Percentiles rank a stretch among this genome's conserved stretches.
These are phyloP conservation scores for Osmanthus fragrans DNA, from an alignment of 257 asterid genomes.

Conservation along the genomic window DNA sequence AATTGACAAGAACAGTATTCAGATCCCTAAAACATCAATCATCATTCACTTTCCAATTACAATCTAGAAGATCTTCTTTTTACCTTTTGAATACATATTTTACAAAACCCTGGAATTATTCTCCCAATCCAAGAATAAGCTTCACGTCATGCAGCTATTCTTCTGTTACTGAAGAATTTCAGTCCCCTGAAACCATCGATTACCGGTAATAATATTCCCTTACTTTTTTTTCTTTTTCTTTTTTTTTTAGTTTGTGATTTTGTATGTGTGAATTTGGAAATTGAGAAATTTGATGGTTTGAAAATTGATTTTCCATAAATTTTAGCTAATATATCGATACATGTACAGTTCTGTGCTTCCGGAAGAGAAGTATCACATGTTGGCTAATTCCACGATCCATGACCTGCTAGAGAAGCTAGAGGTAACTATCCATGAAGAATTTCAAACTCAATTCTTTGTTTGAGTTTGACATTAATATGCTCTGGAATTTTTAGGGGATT, in stretches of 20 bases:
- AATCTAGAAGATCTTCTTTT: constrained; percentile 16
- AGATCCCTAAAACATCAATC: constrained; percentile 32
- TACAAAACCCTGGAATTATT: constrained; percentile 30
- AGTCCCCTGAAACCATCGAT: constrained; percentile 55
- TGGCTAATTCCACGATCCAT: constrained; percentile 83
- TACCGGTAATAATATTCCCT: constrained; percentile 42
- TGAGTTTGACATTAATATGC: not conserved
- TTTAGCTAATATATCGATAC: constrained; percentile 23
- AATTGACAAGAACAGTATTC: constrained; percentile 35
- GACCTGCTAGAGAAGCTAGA: constrained; percentile 79
- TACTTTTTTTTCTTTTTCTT: not conserved
- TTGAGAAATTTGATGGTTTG: constrained; percentile 2
- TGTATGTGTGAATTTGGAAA: not conserved
- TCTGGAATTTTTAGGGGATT: not conserved
- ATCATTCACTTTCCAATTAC: constrained; percentile 24
- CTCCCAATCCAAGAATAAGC: constrained; percentile 25
- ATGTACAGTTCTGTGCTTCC: constrained; percentile 58
- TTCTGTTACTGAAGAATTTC: constrained; percentile 38
- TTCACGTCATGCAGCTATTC: constrained; percentile 40
- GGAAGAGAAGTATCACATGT: constrained; percentile 75
- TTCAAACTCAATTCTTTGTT: not conserved
- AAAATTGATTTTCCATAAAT: not conserved
- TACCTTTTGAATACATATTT: constrained; percentile 15
- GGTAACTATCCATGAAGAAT: constrained; percentile 35
- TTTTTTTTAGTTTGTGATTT: not conserved